phyloP scores from a whole-genome alignment of 2,329 filamentous ascomycete species.

The Colletotrichum sojae region DNA sequence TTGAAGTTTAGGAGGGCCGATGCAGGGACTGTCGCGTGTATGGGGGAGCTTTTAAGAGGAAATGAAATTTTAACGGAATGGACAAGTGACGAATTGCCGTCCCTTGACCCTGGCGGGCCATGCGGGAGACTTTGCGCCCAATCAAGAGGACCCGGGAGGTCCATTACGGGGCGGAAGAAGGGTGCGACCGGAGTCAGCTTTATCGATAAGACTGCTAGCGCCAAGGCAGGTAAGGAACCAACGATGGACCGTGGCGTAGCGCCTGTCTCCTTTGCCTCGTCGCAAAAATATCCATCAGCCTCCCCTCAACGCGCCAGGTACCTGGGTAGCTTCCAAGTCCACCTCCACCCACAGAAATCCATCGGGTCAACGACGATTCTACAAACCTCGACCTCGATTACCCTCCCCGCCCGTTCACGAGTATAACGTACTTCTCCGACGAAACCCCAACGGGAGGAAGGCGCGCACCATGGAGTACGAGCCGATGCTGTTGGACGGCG shows the following conservation, averaged over 20 bases:
- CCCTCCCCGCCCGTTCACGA: no score
- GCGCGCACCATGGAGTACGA: constrained; percentile 68
- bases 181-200: constrained; percentile 28
- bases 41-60: constrained; percentile 27
- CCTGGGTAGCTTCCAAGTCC: not conserved
- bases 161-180: constrained; percentile 39
- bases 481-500: constrained; percentile 71
- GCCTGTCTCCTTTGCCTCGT: constrained; percentile 29
- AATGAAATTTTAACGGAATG: constrained; percentile 43
- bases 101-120: constrained; percentile 21
- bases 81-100: constrained; percentile 40
- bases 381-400: no score
- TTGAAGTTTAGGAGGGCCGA: constrained; percentile 13
- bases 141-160: constrained; percentile 29
- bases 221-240: constrained; percentile 9
- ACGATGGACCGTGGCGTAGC: not conserved
- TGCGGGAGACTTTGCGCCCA: constrained; percentile 32
- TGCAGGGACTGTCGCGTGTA: constrained; percentile 36
- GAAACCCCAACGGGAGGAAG: not conserved
- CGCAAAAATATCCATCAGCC: constrained; percentile 41
- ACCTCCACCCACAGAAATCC: not conserved
- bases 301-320: constrained; percentile 17
- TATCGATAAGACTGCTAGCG: constrained; percentile 36
- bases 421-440: no score
- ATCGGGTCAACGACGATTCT: no score